Percentiles rank a stretch among this genome's conserved stretches.
Conservation (phyloP, 768 basidiomycete species). For the Kwoniella dejecticola region DNA sequence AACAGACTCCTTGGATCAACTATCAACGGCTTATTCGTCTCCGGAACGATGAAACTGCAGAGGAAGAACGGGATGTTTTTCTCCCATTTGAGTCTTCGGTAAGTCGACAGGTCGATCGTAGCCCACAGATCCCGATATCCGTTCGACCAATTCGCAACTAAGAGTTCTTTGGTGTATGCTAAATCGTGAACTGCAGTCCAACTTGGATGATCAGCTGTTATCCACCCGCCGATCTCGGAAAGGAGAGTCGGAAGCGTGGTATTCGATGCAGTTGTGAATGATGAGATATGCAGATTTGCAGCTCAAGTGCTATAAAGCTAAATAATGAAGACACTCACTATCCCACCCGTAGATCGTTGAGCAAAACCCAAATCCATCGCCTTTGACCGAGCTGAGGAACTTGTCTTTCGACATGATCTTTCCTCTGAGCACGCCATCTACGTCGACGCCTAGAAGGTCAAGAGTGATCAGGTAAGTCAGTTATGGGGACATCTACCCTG, state of each 20-base stretch:
- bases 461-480: too few relatives aligned
- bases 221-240: too few relatives aligned
- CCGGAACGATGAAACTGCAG: constrained; percentile 84
- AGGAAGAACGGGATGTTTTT: constrained; percentile 90
- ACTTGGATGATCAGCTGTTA: too few relatives aligned
- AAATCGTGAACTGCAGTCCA: constrained; percentile 82
- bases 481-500: too few relatives aligned
- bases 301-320: too few relatives aligned
- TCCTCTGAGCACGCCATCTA: constrained; percentile 92
- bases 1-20: constrained; percentile 88
- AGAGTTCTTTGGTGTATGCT: constrained; percentile 79
- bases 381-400: constrained; percentile 74
- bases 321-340: constrained; percentile 31
- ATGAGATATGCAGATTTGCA: too few relatives aligned
- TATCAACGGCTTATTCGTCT: constrained; percentile 72
- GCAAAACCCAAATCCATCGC: constrained; percentile 87
- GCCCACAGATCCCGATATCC: constrained; percentile 90
- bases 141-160: constrained; percentile 86
- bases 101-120: constrained; percentile 80
- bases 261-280: too few relatives aligned
- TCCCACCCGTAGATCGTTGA: constrained; percentile 72
- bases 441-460: constrained; percentile 60
- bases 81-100: constrained; percentile 89
- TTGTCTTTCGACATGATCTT: constrained; percentile 92
- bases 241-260: too few relatives aligned